Percentiles rank a stretch among this genome's conserved stretches.
phyloP scores from a whole-genome alignment of 768 basidiomycete genomes.

The Cystofilobasidium capitatum region DNA sequence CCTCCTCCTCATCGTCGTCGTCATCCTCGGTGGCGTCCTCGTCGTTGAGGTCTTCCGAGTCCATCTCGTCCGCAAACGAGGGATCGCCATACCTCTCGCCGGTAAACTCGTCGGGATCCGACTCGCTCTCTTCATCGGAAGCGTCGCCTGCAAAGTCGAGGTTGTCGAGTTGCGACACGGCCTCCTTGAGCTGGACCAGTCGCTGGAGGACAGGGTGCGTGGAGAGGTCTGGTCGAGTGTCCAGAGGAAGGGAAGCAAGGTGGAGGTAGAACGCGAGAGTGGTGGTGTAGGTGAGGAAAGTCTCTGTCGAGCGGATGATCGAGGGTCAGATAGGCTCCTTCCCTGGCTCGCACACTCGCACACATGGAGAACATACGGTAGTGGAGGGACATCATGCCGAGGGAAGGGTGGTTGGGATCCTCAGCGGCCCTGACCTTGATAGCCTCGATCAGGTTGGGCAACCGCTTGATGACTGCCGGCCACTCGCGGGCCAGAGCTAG shows the following conservation, averaged over 20 bases:
- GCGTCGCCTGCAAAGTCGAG: conserved; percentile 54
- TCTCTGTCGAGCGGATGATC: conserved; percentile 50
- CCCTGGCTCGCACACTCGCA: not conserved
- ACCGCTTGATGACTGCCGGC: conserved; percentile 55
- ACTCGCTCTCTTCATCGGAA: conserved; percentile 32
- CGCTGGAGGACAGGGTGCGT: conserved; percentile 63
- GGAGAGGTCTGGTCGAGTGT: conserved; percentile 50
- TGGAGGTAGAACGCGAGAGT: conserved; percentile 86
- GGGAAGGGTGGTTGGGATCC: conserved; percentile 48
- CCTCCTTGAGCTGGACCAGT: conserved; percentile 71
- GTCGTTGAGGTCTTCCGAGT: conserved; percentile 44
- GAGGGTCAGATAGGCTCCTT: not conserved
- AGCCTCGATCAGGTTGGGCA: conserved; percentile 50
- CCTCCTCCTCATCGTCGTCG: conserved; percentile 10
- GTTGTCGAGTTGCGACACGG: conserved; percentile 68
- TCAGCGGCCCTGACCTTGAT: conserved; percentile 42
- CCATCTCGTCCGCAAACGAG: conserved; percentile 32
- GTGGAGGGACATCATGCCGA: conserved; percentile 71
- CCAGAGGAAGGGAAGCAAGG: conserved; percentile 58
- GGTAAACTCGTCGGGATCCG: conserved; percentile 10
- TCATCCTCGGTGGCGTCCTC: conserved; percentile 37
- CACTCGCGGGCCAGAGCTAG: conserved; percentile 74
- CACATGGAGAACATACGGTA: conserved; percentile 57
- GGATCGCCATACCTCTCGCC: too few relatives aligned
- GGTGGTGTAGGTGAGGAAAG: conserved; percentile 78